phyloP scores from a whole-genome alignment of 306 rosid species.

The Spatholobus suberectus region DNA sequence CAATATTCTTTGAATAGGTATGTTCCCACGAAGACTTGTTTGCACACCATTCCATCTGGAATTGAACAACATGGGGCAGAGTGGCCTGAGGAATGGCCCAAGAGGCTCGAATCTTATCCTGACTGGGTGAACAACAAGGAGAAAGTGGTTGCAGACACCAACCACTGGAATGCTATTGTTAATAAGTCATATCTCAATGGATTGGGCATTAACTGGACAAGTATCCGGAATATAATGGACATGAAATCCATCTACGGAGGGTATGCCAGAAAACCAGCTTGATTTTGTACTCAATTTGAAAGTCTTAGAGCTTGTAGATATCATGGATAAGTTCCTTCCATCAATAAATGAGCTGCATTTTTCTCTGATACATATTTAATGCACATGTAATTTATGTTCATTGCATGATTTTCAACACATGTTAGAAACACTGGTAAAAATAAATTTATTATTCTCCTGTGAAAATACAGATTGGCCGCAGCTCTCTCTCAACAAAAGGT shows the following conservation, averaged over 20 bases:
- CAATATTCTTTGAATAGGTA: slow-evolving; percentile 62
- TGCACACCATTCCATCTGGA: slow-evolving; percentile 81
- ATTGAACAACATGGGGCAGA: slow-evolving; percentile 95
- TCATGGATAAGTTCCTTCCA: slow-evolving; percentile 33
- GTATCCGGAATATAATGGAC: slow-evolving; percentile 87
- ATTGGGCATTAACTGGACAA: slow-evolving; percentile 92
- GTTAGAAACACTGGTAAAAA: background rate
- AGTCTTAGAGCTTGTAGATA: slow-evolving; percentile 32
- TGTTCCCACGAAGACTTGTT: slow-evolving; percentile 72
- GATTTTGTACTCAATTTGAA: slow-evolving; percentile 28
- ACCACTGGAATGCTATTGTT: slow-evolving; percentile 81
- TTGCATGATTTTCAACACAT: background rate
- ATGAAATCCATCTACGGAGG: slow-evolving; percentile 97
- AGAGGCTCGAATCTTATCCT: slow-evolving; percentile 80
- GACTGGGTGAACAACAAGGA: slow-evolving; percentile 87
- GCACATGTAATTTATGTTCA: background rate
- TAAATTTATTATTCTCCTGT: slow-evolving; percentile 7
- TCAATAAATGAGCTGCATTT: slow-evolving; percentile 37
- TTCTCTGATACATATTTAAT: slow-evolving; percentile 19
- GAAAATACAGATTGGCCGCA: slow-evolving; percentile 75
- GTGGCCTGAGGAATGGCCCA: slow-evolving; percentile 99
- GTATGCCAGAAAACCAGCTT: slow-evolving; percentile 57
- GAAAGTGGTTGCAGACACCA: slow-evolving; percentile 73
- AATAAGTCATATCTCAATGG: slow-evolving; percentile 88
- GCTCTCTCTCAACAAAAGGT: slow-evolving; percentile 80